phyloP scores from a whole-genome alignment of 2,329 filamentous ascomycete genomes.

The Falciphora oryzae region DNA sequence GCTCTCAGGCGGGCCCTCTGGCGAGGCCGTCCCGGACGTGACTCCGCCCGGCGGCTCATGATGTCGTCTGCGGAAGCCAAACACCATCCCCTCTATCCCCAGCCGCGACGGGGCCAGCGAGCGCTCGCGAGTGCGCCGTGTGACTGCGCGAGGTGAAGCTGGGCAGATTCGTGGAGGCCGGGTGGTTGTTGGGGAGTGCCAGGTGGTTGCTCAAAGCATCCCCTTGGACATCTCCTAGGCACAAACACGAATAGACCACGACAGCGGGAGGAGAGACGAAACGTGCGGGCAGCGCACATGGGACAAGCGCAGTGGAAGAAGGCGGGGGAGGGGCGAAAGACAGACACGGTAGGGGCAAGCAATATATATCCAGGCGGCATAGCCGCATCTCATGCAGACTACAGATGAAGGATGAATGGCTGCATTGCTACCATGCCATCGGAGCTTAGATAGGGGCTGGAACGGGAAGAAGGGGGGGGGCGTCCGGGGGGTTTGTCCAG shows the following conservation, averaged over 20 bases:
- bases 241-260: background rate
- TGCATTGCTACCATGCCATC: slow-evolving; percentile 1
- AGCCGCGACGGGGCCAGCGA: too few species aligned
- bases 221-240: background rate
- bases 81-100: background rate
- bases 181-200: background rate
- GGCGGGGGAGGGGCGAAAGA: background rate
- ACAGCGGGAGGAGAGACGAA: background rate
- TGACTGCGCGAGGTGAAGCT: background rate
- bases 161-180: too few species aligned
- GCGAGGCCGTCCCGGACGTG: slow-evolving; percentile 4
- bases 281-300: background rate
- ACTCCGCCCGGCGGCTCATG: background rate
- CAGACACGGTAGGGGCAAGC: background rate
- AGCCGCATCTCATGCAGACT: background rate
- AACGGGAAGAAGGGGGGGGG: background rate
- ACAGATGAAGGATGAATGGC: background rate
- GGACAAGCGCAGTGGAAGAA: background rate
- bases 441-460: background rate
- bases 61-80: background rate
- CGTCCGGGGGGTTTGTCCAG: background rate
- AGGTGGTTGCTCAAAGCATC: background rate
- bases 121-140: too few species aligned
- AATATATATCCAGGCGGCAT: background rate
- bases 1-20: slow-evolving; percentile 18